These are phyloP conservation scores for Globisporangium rhizosaccharum DNA, from an alignment of 352 stramenopile genomes.

Conservation along the genomic window DNA sequence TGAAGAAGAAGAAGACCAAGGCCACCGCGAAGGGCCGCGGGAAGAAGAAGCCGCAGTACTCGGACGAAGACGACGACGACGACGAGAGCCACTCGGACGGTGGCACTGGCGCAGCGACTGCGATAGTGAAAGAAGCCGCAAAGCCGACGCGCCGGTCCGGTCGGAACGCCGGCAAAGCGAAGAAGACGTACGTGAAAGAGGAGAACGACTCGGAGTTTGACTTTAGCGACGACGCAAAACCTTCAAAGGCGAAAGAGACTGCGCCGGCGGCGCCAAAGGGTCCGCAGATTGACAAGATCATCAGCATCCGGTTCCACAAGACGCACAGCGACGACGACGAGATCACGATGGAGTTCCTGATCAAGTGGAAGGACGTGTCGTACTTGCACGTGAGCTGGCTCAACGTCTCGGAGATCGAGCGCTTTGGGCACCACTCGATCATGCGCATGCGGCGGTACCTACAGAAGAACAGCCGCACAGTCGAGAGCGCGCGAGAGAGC, in stretches of 20 bases:
- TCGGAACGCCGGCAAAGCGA: slow-evolving; percentile 73
- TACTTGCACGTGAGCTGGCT: slow-evolving; percentile 99
- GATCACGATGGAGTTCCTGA: slow-evolving; percentile 94
- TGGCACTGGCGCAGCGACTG: slow-evolving; percentile 26
- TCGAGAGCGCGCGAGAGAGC: slow-evolving; percentile 72
- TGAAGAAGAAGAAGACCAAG: slow-evolving; percentile 70
- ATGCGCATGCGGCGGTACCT: slow-evolving; percentile 82
- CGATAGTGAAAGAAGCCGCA: slow-evolving; percentile 29
- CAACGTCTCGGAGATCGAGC: slow-evolving; percentile 90
- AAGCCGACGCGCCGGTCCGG: slow-evolving; percentile 69
- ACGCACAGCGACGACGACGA: slow-evolving; percentile 33
- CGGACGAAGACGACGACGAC: slow-evolving; percentile 59
- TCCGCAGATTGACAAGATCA: slow-evolving; percentile 91
- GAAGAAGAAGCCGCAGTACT: slow-evolving; percentile 57
- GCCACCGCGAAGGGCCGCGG: slow-evolving; percentile 51
- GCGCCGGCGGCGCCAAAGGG: slow-evolving; percentile 48
- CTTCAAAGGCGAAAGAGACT: slow-evolving; percentile 14
- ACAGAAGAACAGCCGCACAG: slow-evolving; percentile 81
- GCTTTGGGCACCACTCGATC: slow-evolving; percentile 73
- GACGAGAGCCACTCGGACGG: slow-evolving; percentile 69
- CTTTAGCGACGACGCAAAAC: slow-evolving; percentile 65
- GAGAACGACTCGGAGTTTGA: slow-evolving; percentile 66
- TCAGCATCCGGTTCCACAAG: slow-evolving; percentile 85
- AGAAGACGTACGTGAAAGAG: slow-evolving; percentile 84
- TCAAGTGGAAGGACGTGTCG: slow-evolving; percentile 98